Base-by-base conservation (phyloP, 345 rosid species). In the Aquilaria malaccensis region DNA sequence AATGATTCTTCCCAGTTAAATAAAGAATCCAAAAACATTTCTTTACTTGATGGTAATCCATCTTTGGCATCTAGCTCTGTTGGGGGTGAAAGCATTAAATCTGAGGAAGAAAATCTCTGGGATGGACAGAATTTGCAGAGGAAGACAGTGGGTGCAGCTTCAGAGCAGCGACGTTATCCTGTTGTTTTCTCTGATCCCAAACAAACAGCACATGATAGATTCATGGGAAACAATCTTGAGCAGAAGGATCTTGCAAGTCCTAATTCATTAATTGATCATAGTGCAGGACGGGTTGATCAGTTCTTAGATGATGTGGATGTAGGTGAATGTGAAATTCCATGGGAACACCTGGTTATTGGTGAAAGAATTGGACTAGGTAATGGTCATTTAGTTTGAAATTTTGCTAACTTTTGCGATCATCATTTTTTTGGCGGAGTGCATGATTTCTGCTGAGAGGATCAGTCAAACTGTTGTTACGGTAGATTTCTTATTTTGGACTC, bases 341-440 rank as follows among this genome's bases (percentile, higher is more conserved):
- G 98, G 99, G 97, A 91, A 68, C 86, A 95, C 79, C 76, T 95
- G 84, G 91, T 79, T 55, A 71, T 95, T 68, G 98, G 94, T 68
- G 99, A 91, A 71, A 86, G 99, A 76, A 91, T 95, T 85, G 99
- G 99, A 80, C 74, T 95, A 84, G 99, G 99, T 95, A 85, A 69
- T 63, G 15, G 50, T 77, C 58, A 64, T 43, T 54, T 10, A 47
- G 43, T 37, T 37, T 9, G 7, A 37, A 37, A 9, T 37, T 37
- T 62, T 62, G 41, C 3, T 15, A 30, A n/a, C n/a, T 43, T 61
- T 55, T 52, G 33, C 31, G 46, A 67, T 72, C 60, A 13, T 49
- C 45, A 12, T 70, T 47, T 61, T 29, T 51, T 46, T 33, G 43
- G 60, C 43, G 33, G 7, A 11, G 11, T 47, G 30, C 9, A 30